Conservation (phyloP, 2,329 filamentous ascomycete species). For the Moelleriella libera region DNA sequence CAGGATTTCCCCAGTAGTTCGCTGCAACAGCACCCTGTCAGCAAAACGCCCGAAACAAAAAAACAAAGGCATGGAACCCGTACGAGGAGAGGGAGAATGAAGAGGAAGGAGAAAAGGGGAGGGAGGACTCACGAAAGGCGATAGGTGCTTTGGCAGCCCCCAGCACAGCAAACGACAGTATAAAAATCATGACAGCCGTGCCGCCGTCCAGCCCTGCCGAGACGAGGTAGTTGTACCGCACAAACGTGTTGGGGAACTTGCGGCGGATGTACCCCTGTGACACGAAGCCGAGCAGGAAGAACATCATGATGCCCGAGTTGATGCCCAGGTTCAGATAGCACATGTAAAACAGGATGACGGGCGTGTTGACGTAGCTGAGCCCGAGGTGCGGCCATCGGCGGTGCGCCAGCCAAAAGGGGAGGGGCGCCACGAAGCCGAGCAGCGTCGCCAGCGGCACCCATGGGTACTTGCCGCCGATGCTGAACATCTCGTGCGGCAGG, state of each 20-base stretch:
- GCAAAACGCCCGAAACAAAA: no score
- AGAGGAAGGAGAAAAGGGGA: no score
- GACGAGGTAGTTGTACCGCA: conserved; percentile 12
- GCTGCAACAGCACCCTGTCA: not conserved
- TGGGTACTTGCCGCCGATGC: conserved; percentile 9
- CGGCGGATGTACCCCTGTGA: conserved; percentile 14
- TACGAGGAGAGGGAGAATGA: no score
- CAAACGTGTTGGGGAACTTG: conserved; percentile 10
- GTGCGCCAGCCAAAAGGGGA: conserved; percentile 22
- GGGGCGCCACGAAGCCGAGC: conserved; percentile 18
- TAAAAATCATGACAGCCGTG: conserved; percentile 9
- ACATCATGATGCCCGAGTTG: conserved; percentile 18
- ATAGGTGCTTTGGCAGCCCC: conserved; percentile 3
- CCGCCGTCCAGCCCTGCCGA: conserved; percentile 9
- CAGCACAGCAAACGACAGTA: conserved; percentile 8
- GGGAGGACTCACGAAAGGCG: not conserved
- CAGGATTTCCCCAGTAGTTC: not conserved
- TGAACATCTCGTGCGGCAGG: conserved; percentile 8
- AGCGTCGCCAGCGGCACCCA: conserved; percentile 5
- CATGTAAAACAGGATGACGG: conserved; percentile 26
- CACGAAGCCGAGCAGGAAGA: conserved; percentile 14
- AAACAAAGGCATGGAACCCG: no score
- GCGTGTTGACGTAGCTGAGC: conserved; percentile 21
- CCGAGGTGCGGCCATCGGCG: conserved; percentile 4
- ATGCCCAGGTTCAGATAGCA: conserved; percentile 25